A percentile compares a stretch with the other conserved stretches of the same genome.
phyloP scores from a whole-genome alignment of 2,329 filamentous ascomycete genomes.

The Daldinia sp. region DNA sequence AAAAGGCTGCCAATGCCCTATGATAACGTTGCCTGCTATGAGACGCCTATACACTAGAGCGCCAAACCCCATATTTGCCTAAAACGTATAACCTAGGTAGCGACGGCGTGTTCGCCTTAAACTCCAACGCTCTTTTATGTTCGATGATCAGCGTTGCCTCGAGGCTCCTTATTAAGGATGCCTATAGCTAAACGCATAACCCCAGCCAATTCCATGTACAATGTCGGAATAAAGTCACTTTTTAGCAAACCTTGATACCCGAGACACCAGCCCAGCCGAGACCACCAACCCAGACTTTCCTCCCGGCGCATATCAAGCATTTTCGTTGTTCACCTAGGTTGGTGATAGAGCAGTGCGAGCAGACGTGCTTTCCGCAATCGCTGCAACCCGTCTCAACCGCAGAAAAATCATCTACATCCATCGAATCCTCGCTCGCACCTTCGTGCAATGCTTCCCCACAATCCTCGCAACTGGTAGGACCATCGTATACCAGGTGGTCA shows the following conservation, averaged over 20 bases:
- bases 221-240: not conserved
- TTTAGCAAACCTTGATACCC: conserved; percentile 18
- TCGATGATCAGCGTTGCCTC: not conserved
- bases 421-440: conserved; percentile 45
- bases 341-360: conserved; percentile 66
- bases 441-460: conserved; percentile 52
- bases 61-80: not conserved
- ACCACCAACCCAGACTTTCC: conserved; percentile 39
- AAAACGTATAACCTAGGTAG: not conserved
- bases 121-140: conserved; percentile 5
- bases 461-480: conserved; percentile 60
- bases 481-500: conserved; percentile 31
- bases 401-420: conserved; percentile 51
- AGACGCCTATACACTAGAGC: not conserved
- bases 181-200: not conserved
- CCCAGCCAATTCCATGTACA: not conserved
- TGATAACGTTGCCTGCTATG: not conserved
- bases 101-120: not conserved
- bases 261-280: conserved; percentile 26
- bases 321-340: conserved; percentile 62
- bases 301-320: conserved; percentile 62
- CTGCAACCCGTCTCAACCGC: conserved; percentile 54
- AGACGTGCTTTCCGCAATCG: conserved; percentile 63
- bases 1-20: not conserved
- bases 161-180: not conserved